Conservation (phyloP, 495 filamentous ascomycete species). For the Penicillium malachiteum region DNA sequence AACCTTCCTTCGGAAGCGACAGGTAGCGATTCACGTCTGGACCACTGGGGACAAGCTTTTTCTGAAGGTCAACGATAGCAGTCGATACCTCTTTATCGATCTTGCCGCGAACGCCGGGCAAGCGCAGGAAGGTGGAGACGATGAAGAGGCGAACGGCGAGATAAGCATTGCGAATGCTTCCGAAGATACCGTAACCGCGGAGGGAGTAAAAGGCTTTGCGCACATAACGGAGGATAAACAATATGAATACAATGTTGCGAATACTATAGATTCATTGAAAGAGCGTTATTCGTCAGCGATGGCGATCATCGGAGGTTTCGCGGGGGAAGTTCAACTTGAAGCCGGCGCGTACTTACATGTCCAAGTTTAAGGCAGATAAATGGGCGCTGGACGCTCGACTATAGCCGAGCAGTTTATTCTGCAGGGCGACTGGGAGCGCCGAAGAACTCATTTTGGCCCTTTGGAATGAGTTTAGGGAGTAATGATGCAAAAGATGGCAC, state of each 20-base stretch:
- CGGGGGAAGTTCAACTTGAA: conserved; percentile 10
- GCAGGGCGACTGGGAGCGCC: conserved; percentile 37
- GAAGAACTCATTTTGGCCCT: conserved; percentile 36
- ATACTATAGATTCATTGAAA: conserved; percentile 48
- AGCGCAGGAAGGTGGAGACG: conserved; percentile 82
- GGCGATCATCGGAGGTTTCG: conserved; percentile 7
- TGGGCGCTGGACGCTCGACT: conserved; percentile 55
- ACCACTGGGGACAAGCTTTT: conserved; percentile 73
- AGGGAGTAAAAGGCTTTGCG: conserved; percentile 79
- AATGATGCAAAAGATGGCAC: conserved; percentile 15
- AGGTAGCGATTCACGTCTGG: conserved; percentile 72
- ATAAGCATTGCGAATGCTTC: conserved; percentile 73
- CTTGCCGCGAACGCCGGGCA: conserved; percentile 78
- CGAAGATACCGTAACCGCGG: conserved; percentile 83
- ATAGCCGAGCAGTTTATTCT: conserved; percentile 45
- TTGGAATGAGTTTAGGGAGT: conserved; percentile 4
- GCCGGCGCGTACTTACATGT: conserved; percentile 62
- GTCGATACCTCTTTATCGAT: conserved; percentile 75
- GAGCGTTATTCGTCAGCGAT: conserved; percentile 9
- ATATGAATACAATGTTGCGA: conserved; percentile 84
- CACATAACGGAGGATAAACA: conserved; percentile 85
- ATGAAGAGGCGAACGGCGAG: conserved; percentile 62
- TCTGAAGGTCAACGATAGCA: conserved; percentile 68
- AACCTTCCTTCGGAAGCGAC: conserved; percentile 80
- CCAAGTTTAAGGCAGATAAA: conserved; percentile 67